Conservation (phyloP, 768 basidiomycete species). For the Daedaleopsis sinensis region DNA sequence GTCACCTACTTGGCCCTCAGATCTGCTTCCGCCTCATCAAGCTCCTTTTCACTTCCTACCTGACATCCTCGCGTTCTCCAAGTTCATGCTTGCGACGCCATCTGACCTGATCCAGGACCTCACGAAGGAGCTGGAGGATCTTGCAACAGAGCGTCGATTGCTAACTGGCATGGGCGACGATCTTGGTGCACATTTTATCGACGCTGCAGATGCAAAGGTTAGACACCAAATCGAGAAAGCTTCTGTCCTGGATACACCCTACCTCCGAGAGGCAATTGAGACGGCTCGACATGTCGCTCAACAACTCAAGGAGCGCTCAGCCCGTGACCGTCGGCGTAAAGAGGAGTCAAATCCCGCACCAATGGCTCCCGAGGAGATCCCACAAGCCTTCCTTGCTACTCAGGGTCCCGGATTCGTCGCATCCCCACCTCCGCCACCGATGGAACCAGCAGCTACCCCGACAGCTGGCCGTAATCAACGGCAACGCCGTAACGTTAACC, state of each 20-base stretch:
- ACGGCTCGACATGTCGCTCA: conserved; percentile 59
- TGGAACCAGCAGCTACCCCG: conserved; percentile 23
- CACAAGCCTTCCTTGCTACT: conserved; percentile 59
- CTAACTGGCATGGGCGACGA: conserved; percentile 73
- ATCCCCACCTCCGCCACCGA: not conserved
- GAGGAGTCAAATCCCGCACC: conserved; percentile 22
- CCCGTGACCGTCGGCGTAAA: conserved; percentile 29
- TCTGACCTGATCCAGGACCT: conserved; percentile 79
- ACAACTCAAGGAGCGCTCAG: conserved; percentile 50
- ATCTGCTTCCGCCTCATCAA: conserved; percentile 86
- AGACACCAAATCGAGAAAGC: conserved; percentile 82
- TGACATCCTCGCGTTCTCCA: conserved; percentile 83
- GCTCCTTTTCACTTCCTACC: conserved; percentile 97
- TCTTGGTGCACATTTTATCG: conserved; percentile 78
- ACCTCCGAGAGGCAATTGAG: conserved; percentile 66
- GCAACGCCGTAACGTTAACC: conserved; percentile 80
- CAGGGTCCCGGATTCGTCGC: conserved; percentile 30
- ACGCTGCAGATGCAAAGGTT: conserved; percentile 75
- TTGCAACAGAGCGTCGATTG: conserved; percentile 68
- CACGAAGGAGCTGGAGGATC: conserved; percentile 68
- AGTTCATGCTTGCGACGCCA: conserved; percentile 97
- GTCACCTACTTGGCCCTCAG: conserved; percentile 92
- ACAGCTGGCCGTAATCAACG: conserved; percentile 48
- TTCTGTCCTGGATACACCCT: conserved; percentile 67
- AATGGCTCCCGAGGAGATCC: conserved; percentile 42